Conservation (phyloP, 257 asterid species). For the Solanum phureja region DNA sequence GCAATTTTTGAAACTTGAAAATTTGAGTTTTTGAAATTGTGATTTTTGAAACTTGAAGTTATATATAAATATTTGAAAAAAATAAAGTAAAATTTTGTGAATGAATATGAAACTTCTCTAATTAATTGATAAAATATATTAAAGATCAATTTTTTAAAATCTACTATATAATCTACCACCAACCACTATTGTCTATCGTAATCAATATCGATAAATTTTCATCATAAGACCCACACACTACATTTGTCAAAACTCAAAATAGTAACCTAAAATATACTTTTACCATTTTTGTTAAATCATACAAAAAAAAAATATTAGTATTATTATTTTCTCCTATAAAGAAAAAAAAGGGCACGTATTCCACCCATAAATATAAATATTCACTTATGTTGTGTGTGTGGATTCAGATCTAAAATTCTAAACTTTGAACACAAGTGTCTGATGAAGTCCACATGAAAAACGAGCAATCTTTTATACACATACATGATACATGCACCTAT, state of each 20-base stretch:
- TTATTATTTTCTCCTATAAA: not conserved
- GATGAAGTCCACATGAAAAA: conserved; percentile 5
- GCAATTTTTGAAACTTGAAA: not conserved
- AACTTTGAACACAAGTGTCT: not conserved
- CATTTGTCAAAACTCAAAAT: not conserved
- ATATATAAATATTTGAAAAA: no score
- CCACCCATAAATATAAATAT: not conserved
- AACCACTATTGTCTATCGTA: no score
- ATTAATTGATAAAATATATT: no score
- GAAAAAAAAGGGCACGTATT: not conserved
- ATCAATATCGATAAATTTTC: not conserved
- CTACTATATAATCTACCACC: not conserved
- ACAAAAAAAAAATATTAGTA: no score
- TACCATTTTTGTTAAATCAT: not conserved
- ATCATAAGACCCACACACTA: not conserved
- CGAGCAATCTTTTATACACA: not conserved
- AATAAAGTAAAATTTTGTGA: no score
- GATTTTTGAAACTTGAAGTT: no score
- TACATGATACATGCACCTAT: not conserved
- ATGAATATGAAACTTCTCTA: no score
- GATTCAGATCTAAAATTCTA: conserved; percentile 2
- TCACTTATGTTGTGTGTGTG: not conserved
- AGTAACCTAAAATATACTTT: not conserved
- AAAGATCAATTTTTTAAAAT: no score
- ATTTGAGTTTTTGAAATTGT: not conserved